Evolutionary conservation across 1,284 basidiomycete species (phyloP).

Genomic region (Phellopilus nigrolimitatus): DNA sequence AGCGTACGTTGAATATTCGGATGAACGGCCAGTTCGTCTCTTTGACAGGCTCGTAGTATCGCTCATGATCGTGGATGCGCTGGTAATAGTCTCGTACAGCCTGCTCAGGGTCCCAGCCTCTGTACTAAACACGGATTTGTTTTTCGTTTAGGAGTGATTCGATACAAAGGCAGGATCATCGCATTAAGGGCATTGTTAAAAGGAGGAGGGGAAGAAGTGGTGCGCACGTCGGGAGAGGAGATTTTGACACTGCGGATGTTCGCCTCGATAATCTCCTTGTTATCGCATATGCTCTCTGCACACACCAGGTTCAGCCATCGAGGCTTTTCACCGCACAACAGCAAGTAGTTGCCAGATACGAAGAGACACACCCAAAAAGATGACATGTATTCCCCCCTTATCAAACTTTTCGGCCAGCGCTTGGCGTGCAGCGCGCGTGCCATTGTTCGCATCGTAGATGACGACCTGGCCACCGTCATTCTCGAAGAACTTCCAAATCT

Average conservation of each 20-base stretch:
- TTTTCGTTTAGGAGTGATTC: too few species aligned
- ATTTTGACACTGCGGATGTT: slow-evolving; percentile 98
- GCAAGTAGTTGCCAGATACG: neutral
- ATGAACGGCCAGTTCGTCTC: slow-evolving; percentile 88
- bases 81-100: slow-evolving; percentile 89
- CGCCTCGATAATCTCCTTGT: slow-evolving; percentile 87
- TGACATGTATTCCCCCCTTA: slow-evolving; percentile 81
- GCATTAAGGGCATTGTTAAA: too few species aligned
- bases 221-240: slow-evolving; percentile 92
- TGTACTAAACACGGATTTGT: too few species aligned
- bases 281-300: slow-evolving; percentile 80
- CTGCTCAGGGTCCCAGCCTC: slow-evolving; percentile 86
- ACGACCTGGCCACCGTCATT: slow-evolving; percentile 85
- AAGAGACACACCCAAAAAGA: slow-evolving; percentile 74
- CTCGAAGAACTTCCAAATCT: slow-evolving; percentile 88
- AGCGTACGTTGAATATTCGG: slow-evolving; percentile 85
- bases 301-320: neutral
- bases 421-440: slow-evolving; percentile 64
- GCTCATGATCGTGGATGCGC: slow-evolving; percentile 87
- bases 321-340: too few species aligned
- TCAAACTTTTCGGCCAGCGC: slow-evolving; percentile 82
- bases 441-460: slow-evolving; percentile 99
- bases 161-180: too few species aligned
- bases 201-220: too few species aligned
- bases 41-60: slow-evolving; percentile 85